These are phyloP conservation scores for Cenococcum geophilum DNA, from an alignment of 495 filamentous ascomycete species.

Conservation along the genomic window DNA sequence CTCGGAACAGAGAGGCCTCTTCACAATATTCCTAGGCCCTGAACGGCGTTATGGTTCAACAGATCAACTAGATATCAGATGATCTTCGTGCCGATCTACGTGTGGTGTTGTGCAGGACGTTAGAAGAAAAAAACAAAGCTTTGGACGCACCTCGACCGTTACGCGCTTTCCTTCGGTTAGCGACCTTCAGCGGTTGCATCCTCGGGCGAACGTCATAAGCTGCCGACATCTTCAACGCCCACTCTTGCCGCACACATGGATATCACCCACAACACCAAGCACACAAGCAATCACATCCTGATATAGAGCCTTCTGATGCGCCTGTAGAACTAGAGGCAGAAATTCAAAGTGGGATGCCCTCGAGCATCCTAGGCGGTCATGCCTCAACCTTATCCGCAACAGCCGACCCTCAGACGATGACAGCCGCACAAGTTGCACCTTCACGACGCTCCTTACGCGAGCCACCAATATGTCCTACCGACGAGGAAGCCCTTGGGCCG, in stretches of 20 bases:
- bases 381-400: constrained; percentile 10
- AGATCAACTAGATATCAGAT: too few species aligned
- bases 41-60: too few species aligned
- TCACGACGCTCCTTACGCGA: constrained; percentile 13
- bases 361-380: constrained; percentile 20
- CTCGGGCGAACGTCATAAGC: not conserved
- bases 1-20: too few species aligned
- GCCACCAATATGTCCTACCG: constrained; percentile 36
- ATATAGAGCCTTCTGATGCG: not conserved
- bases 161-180: not conserved
- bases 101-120: not conserved
- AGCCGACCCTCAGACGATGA: constrained; percentile 22
- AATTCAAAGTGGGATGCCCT: constrained; percentile 15
- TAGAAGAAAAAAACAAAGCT: not conserved
- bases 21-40: too few species aligned
- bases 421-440: constrained; percentile 13
- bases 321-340: not conserved
- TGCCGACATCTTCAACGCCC: not conserved
- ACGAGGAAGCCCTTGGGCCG: constrained; percentile 39
- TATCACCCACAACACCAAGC: not conserved
- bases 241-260: not conserved
- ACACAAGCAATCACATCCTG: not conserved
- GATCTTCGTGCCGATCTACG: too few species aligned
- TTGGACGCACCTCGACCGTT: not conserved
- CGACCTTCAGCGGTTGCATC: not conserved